These are phyloP conservation scores for Monoraphidium neglectum DNA, from an alignment of 139 green algal genomes.

Conservation along the genomic window DNA sequence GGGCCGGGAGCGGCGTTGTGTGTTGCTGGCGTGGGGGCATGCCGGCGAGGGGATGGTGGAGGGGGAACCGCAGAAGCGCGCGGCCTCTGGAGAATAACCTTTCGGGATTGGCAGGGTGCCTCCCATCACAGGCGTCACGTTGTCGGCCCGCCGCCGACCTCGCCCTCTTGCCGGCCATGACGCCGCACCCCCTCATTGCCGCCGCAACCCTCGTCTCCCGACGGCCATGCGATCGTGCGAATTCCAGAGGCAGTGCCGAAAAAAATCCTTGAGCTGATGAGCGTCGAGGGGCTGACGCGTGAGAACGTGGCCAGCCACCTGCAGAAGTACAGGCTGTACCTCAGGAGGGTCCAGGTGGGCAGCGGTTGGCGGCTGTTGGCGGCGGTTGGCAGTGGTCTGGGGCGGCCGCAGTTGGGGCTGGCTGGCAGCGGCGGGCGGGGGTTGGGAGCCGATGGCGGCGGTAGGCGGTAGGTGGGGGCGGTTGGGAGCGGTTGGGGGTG, in stretches of 20 bases:
- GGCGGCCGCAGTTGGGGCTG: background rate
- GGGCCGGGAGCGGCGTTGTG: too few species aligned
- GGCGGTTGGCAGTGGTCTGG: background rate
- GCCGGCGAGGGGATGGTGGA: too few species aligned
- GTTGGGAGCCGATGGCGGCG: conserved; percentile 14
- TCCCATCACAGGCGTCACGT: background rate
- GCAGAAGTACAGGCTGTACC: conserved; percentile 96
- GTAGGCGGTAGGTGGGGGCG: too few species aligned
- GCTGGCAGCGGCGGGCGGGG: background rate
- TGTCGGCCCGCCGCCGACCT: background rate
- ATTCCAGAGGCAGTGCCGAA: conserved; percentile 92
- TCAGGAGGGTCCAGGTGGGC: conserved; percentile 74
- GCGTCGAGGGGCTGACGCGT: conserved; percentile 86
- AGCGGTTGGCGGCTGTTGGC: background rate
- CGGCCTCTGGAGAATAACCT: background rate
- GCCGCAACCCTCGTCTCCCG: too few species aligned
- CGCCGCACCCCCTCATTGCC: background rate
- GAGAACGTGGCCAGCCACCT: conserved; percentile 96
- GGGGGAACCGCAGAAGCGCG: background rate
- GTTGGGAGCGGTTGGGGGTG: conserved; percentile 10
- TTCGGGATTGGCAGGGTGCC: background rate
- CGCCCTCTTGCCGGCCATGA: background rate
- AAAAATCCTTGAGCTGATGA: conserved; percentile 97
- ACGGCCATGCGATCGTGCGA: background rate
- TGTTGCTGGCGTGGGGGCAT: too few species aligned